Conservation (phyloP, 2,329 filamentous ascomycete species). For the Macrophomina pseudophaseolina region DNA sequence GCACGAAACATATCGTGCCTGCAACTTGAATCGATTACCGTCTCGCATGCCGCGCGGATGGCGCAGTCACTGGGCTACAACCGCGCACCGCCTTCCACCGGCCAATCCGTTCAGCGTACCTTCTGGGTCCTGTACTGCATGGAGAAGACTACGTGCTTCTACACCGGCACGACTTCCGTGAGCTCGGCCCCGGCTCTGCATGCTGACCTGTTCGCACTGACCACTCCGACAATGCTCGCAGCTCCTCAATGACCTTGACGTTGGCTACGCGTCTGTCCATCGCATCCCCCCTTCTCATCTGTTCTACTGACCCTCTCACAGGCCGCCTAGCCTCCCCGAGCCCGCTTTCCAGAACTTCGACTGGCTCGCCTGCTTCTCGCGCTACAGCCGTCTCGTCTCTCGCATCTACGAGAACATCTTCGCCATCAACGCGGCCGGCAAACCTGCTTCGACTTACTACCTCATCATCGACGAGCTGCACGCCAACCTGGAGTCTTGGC, state of each 20-base stretch:
- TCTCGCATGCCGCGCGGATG: slow-evolving; percentile 43
- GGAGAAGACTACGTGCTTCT: slow-evolving; percentile 46
- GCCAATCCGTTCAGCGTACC: slow-evolving; percentile 32
- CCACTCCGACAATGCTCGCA: slow-evolving; percentile 26
- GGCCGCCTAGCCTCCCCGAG: slow-evolving; percentile 38
- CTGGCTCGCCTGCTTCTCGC: slow-evolving; percentile 42
- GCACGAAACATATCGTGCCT: slow-evolving; percentile 42
- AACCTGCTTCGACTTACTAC: slow-evolving; percentile 28
- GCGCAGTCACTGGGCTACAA: slow-evolving; percentile 40
- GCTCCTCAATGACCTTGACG: slow-evolving; percentile 46
- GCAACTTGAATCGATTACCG: slow-evolving; percentile 40
- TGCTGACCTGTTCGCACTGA: not conserved
- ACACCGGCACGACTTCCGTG: slow-evolving; percentile 40
- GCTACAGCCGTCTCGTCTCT: slow-evolving; percentile 41
- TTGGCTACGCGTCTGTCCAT: slow-evolving; percentile 40
- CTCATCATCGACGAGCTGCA: slow-evolving; percentile 34
- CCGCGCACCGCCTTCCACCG: slow-evolving; percentile 30
- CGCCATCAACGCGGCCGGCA: slow-evolving; percentile 36
- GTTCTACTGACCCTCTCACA: no score
- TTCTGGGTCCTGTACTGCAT: slow-evolving; percentile 51
- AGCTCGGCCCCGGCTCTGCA: slow-evolving; percentile 9
- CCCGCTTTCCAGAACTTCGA: slow-evolving; percentile 41
- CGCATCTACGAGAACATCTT: slow-evolving; percentile 43
- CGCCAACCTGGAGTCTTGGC: slow-evolving; percentile 41
- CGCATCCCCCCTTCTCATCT: no score